phyloP scores from a whole-genome alignment of 148 eudicot genomes.

The Fagopyrum homotropicum region DNA sequence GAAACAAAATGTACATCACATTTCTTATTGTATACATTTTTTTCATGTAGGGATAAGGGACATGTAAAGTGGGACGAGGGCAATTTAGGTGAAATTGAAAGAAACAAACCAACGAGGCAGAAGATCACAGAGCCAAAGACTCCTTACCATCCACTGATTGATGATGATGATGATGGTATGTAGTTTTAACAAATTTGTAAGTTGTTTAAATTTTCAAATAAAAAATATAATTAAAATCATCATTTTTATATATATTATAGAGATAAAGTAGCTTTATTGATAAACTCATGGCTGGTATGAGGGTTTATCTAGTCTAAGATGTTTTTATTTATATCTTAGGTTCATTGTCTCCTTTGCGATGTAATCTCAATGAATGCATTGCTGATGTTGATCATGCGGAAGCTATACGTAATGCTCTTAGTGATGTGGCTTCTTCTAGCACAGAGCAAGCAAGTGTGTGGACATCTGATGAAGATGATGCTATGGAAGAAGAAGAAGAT shows the following conservation, averaged over 20 bases:
- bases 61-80: constrained; percentile 83
- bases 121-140: constrained; percentile 98
- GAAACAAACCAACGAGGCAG: constrained; percentile 91
- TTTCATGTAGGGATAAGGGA: constrained; percentile 30
- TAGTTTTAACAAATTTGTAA: not conserved
- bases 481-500: constrained; percentile 3
- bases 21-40: not conserved
- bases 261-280: too few species aligned
- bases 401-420: constrained; percentile 14
- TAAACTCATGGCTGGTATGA: too few species aligned
- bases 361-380: constrained; percentile 42
- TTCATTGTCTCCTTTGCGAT: constrained; percentile 56
- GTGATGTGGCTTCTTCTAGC: constrained; percentile 9
- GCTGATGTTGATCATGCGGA: constrained; percentile 33
- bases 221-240: too few species aligned
- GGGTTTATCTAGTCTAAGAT: not conserved
- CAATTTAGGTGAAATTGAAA: constrained; percentile 83
- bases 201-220: too few species aligned
- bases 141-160: constrained; percentile 81
- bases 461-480: constrained; percentile 9
- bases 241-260: too few species aligned
- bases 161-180: constrained; percentile 73
- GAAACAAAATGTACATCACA: not conserved
- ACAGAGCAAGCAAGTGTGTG: not conserved
- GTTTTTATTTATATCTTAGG: constrained; percentile 24